Evolutionary conservation across 108 stramenopile species (phyloP).

Genomic region (Pseudonitzschia multistriata): DNA sequence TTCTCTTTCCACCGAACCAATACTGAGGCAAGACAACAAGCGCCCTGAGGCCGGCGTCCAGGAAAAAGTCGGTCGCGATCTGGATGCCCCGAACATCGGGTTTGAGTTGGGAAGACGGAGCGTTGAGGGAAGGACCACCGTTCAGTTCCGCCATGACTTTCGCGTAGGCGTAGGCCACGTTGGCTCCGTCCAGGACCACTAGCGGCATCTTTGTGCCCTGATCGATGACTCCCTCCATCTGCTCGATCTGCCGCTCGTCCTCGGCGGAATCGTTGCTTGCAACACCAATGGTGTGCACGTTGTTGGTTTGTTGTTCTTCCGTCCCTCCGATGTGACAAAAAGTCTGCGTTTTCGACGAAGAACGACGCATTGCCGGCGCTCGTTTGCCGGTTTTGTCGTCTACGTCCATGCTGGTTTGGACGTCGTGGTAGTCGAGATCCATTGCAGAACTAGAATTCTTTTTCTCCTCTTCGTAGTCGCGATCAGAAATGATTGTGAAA

Average conservation of each 20-base stretch:
- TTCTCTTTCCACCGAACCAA: slow-evolving; percentile 43
- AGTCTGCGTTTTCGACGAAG: slow-evolving; percentile 5
- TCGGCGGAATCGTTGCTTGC: not conserved
- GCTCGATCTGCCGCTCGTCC: slow-evolving; percentile 34
- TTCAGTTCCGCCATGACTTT: slow-evolving; percentile 43
- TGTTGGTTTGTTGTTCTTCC: not conserved
- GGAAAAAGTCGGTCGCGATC: slow-evolving; percentile 65
- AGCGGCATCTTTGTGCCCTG: slow-evolving; percentile 49
- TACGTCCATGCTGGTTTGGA: not conserved
- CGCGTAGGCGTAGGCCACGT: slow-evolving; percentile 79
- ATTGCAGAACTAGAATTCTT: not conserved
- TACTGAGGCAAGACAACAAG: slow-evolving; percentile 73
- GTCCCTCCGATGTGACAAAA: not conserved
- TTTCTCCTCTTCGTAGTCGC: not conserved
- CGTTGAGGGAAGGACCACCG: not conserved
- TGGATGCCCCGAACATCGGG: slow-evolving; percentile 64
- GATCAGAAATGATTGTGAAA: slow-evolving; percentile 9
- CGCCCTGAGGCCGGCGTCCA: slow-evolving; percentile 55
- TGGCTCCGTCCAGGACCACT: slow-evolving; percentile 84
- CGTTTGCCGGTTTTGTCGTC: not conserved
- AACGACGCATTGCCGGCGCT: not conserved
- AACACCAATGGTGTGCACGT: not conserved
- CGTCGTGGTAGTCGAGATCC: slow-evolving; percentile 3
- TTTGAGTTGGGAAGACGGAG: slow-evolving; percentile 24
- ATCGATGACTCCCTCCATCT: slow-evolving; percentile 60